Evolutionary conservation across 345 rosid genomes (phyloP).

Genomic region (Litchi chinensis): DNA sequence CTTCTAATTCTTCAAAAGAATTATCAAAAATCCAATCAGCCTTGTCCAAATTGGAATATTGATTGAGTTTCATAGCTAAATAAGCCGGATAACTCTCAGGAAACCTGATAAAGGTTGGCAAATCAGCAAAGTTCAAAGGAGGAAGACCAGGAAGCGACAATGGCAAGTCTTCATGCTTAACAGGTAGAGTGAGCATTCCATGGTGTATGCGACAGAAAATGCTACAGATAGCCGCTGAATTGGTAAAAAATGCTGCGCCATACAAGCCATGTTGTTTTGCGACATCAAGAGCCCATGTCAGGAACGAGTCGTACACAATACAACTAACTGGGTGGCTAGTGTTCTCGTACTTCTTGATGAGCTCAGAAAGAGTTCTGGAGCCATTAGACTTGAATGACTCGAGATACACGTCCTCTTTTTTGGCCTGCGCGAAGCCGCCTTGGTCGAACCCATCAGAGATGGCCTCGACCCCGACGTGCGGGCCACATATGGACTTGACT

Average conservation of each 20-base stretch:
- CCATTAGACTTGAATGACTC: slow-evolving; percentile 51
- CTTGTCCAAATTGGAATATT: slow-evolving; percentile 51
- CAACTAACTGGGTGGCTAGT: slow-evolving; percentile 44
- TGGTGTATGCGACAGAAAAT: slow-evolving; percentile 43
- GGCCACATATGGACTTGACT: slow-evolving; percentile 39
- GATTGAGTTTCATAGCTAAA: slow-evolving; percentile 54
- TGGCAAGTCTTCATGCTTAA: slow-evolving; percentile 37
- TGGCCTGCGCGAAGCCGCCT: slow-evolving; percentile 50
- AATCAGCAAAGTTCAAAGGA: slow-evolving; percentile 44
- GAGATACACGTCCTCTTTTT: slow-evolving; percentile 37
- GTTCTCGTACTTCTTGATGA: slow-evolving; percentile 40
- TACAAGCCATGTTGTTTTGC: slow-evolving; percentile 53
- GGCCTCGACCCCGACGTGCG: slow-evolving; percentile 48
- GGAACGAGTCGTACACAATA: slow-evolving; percentile 68
- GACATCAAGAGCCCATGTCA: slow-evolving; percentile 79
- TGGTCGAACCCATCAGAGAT: slow-evolving; percentile 79
- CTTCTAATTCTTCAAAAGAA: slow-evolving; percentile 57
- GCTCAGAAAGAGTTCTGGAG: slow-evolving; percentile 46
- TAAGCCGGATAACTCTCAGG: slow-evolving; percentile 53
- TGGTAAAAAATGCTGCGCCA: slow-evolving; percentile 76
- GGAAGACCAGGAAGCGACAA: slow-evolving; percentile 54
- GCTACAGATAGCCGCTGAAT: slow-evolving; percentile 50
- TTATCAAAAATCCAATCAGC: slow-evolving; percentile 69
- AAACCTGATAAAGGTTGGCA: slow-evolving; percentile 54
- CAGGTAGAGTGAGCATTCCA: slow-evolving; percentile 47